Percentiles rank a stretch among this genome's conserved stretches.
Conservation (phyloP, 495 filamentous ascomycete species). For the Lophium mytilinum region DNA sequence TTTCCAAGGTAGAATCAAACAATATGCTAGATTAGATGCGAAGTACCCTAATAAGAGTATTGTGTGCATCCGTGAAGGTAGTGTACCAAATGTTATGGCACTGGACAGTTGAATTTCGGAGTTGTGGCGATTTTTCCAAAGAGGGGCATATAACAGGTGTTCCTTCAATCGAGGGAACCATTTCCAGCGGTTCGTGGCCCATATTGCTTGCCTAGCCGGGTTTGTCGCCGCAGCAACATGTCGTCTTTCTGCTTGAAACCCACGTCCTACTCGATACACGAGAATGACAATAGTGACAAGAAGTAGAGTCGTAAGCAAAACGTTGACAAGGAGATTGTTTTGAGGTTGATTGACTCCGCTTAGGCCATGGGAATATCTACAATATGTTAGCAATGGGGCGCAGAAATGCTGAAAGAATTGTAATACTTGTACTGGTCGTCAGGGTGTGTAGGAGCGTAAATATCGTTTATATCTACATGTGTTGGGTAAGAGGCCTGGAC, state of each 20-base stretch:
- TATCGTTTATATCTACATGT: not conserved
- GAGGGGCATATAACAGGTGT: conserved; percentile 6
- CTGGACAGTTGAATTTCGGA: conserved; percentile 4
- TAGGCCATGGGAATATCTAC: conserved; percentile 5
- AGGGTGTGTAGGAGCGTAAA: not conserved
- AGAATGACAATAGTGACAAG: conserved; percentile 2
- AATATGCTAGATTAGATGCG: conserved; percentile 5
- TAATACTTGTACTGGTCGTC: conserved; percentile 5
- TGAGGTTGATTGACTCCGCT: conserved; percentile 8
- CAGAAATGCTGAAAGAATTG: too few species aligned
- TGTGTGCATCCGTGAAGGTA: conserved; percentile 9
- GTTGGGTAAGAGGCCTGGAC: too few species aligned
- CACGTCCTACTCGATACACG: not conserved
- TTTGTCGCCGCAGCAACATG: not conserved
- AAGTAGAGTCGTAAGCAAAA: conserved; percentile 1
- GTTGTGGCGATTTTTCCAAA: conserved; percentile 17
- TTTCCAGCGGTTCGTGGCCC: not conserved
- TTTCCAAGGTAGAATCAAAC: conserved; percentile 1
- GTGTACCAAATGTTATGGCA: conserved; percentile 8
- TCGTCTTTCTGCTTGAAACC: not conserved
- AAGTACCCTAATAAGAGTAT: conserved; percentile 2
- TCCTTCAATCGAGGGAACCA: not conserved
- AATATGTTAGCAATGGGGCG: too few species aligned
- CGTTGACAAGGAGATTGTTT: conserved; percentile 11
- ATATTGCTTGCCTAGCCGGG: not conserved